These are phyloP conservation scores for Ceratocystis papillata DNA, from an alignment of 2,329 filamentous ascomycete genomes.

Conservation along the genomic window DNA sequence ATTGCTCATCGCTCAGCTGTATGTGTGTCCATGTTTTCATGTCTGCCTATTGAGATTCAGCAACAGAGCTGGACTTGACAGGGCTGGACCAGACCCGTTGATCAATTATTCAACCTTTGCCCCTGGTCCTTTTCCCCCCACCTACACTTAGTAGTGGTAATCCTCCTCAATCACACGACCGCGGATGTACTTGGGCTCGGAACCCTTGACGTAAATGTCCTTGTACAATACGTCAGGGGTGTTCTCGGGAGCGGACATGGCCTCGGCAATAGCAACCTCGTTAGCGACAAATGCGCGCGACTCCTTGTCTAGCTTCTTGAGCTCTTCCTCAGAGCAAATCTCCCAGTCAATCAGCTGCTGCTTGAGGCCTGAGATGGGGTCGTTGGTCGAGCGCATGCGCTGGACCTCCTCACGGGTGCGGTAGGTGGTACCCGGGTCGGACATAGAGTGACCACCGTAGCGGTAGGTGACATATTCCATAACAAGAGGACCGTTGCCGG, in stretches of 20 bases:
- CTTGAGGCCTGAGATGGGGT: slow-evolving; percentile 96
- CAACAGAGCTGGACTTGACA: not conserved
- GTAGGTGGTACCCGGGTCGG: slow-evolving; percentile 98
- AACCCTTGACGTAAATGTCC: slow-evolving; percentile 87
- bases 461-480: slow-evolving; percentile 99
- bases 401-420: slow-evolving; percentile 98
- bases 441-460: slow-evolving; percentile 99
- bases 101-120: not conserved
- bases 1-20: slow-evolving; percentile 28
- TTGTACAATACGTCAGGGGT: slow-evolving; percentile 80
- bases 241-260: slow-evolving; percentile 69
- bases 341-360: slow-evolving; percentile 96
- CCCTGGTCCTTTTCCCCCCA: not conserved
- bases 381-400: slow-evolving; percentile 97
- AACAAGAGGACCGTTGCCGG: slow-evolving; percentile 84
- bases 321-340: slow-evolving; percentile 81
- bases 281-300: slow-evolving; percentile 74
- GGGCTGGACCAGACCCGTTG: not conserved
- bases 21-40: not conserved
- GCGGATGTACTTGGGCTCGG: slow-evolving; percentile 77
- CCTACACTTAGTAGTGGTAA: slow-evolving; percentile 53
- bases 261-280: slow-evolving; percentile 83
- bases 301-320: slow-evolving; percentile 93
- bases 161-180: slow-evolving; percentile 87
- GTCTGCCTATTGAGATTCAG: not conserved